Conservation (phyloP, 495 filamentous ascomycete genomes). For the Penicillium antarcticum region DNA sequence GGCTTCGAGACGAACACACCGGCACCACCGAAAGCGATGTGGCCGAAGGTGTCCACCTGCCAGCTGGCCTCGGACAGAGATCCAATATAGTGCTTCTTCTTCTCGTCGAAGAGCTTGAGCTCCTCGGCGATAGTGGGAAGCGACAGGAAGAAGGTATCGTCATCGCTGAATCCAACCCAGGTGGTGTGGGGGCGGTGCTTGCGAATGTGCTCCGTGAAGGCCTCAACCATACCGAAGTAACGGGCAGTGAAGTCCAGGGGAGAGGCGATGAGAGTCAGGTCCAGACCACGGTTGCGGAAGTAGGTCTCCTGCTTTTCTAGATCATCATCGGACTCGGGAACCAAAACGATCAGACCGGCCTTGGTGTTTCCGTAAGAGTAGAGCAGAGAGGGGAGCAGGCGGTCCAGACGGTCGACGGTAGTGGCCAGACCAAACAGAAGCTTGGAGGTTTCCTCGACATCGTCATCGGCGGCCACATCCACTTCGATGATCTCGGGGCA, state of each 20-base stretch:
- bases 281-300: constrained; percentile 48
- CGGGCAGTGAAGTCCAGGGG: constrained; percentile 56
- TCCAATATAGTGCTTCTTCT: constrained; percentile 55
- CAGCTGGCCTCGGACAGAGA: constrained; percentile 61
- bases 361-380: constrained; percentile 51
- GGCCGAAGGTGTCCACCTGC: constrained; percentile 56
- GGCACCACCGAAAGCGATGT: constrained; percentile 67
- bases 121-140: constrained; percentile 49
- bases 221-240: constrained; percentile 61
- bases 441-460: constrained; percentile 49
- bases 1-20: constrained; percentile 64
- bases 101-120: constrained; percentile 53
- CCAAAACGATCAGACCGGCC: constrained; percentile 46
- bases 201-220: constrained; percentile 50
- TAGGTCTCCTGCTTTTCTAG: constrained; percentile 43
- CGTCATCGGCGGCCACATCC: constrained; percentile 38
- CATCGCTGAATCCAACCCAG: constrained; percentile 66
- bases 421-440: constrained; percentile 50
- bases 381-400: constrained; percentile 43
- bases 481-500: constrained; percentile 48
- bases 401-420: constrained; percentile 48
- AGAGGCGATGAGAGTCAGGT: constrained; percentile 53
- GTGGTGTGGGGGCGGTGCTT: constrained; percentile 49
- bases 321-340: constrained; percentile 44
- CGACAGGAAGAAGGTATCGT: constrained; percentile 72